Evolutionary conservation across 176 grass and related monocot species (phyloP).

Genomic region (Raddia guianensis): DNA sequence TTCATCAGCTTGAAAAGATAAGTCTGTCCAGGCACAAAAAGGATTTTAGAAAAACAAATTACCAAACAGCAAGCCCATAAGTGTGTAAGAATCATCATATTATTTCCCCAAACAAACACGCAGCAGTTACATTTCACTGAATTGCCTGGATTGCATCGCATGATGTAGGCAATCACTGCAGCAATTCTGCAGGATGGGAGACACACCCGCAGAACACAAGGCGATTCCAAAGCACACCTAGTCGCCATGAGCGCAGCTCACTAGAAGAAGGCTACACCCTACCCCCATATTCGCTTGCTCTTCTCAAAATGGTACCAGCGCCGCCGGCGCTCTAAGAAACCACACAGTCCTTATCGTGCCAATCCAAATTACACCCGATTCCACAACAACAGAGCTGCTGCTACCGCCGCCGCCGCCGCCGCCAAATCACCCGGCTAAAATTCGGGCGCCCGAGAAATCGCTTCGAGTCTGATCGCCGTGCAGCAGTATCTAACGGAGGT

Average conservation of each 20-base stretch:
- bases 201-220: neutral
- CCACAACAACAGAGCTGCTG: no score
- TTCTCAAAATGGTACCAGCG: neutral
- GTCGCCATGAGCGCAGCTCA: neutral
- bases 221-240: neutral
- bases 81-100: neutral
- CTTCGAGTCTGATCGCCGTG: neutral
- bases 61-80: neutral
- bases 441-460: neutral
- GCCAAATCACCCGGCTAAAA: no score
- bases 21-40: slow-evolving; percentile 54
- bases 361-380: neutral
- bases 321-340: neutral
- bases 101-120: neutral
- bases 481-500: neutral
- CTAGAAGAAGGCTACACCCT: neutral
- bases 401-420: no score
- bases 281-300: neutral
- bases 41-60: neutral
- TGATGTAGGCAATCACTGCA: no score
- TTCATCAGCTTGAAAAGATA: slow-evolving; percentile 99
- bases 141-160: neutral
- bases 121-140: neutral
- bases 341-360: neutral
- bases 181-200: neutral